Evolutionary conservation across 2,329 filamentous ascomycete species (phyloP).

Genomic region (Beauveria asiatica): DNA sequence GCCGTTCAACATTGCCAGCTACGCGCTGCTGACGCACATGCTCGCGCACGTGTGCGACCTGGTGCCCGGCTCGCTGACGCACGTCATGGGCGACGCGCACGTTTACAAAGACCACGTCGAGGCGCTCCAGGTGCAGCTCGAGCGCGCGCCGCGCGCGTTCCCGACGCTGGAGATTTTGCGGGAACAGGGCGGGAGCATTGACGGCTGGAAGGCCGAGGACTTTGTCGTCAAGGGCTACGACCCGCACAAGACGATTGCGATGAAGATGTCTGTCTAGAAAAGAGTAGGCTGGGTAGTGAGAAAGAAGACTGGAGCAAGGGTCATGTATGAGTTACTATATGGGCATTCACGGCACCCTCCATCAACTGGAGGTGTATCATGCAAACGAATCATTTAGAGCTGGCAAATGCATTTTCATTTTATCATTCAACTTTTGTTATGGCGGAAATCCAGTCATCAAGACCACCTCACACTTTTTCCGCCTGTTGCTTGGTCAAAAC

Average conservation of each 20-base stretch:
- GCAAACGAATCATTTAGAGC: not conserved
- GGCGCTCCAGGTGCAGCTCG: constrained; percentile 71
- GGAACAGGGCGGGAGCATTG: constrained; percentile 65
- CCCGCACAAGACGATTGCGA: constrained; percentile 83
- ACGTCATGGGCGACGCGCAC: constrained; percentile 98
- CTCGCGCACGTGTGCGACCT: constrained; percentile 79
- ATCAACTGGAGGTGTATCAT: not conserved
- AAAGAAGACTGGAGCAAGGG: not conserved
- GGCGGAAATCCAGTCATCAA: too few relatives aligned
- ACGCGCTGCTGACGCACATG: constrained; percentile 92
- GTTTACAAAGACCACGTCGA: constrained; percentile 91
- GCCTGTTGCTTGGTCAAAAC: too few relatives aligned
- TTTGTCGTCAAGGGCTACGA: constrained; percentile 83
- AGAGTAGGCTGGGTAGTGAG: too few relatives aligned
- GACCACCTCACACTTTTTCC: too few relatives aligned
- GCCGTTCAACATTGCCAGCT: constrained; percentile 95
- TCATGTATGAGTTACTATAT: not conserved
- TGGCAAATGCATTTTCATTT: not conserved
- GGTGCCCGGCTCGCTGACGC: constrained; percentile 77
- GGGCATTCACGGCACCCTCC: not conserved
- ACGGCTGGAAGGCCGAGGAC: constrained; percentile 84
- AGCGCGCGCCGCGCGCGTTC: constrained; percentile 71
- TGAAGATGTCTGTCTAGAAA: constrained; percentile 94
- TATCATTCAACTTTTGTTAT: too few relatives aligned
- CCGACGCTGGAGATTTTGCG: constrained; percentile 67